Evolutionary conservation across 768 basidiomycete species (phyloP), one percentile per base, ranked within the genome.

Genomic region (Tylopilus sp.): DNA sequence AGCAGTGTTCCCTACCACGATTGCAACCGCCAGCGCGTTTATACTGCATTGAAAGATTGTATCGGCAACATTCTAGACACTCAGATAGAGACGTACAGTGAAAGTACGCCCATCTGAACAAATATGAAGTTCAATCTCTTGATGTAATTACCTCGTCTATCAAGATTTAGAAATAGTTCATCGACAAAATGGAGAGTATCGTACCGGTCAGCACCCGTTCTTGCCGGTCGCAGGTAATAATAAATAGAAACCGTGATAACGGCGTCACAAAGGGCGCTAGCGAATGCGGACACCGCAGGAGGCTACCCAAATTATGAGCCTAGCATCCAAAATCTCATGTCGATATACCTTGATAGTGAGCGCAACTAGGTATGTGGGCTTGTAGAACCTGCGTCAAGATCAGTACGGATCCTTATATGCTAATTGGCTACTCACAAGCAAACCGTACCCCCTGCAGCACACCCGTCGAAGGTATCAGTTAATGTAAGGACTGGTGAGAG

Each of bases 221-320:
- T 37, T 25, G 24, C 46, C 19, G 46, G 34, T 16, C 12, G 46
- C 34, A 37, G 26, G n/a, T 48, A 37, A 48, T 36, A 43, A 43
- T 41, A 41, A 24, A 41, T 41, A 25, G 24, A 41, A n/a, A 8
- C 3, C 1, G 61, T 68, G 47, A 65, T 65, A 44, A 50, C 6
- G 11, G 36, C 42, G 48, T 65, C 63, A 22, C 65, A 67, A 21
- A 55, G 2, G 17, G 65, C 56, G 21, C 61, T 57, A 8, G 59
- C 44, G 17, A 63, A 2, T n/a, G 55, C 50, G 6, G 48, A 30
- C 17, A 56, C 8, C n/a, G 56, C 36, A 26, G 30, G 6, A 33
- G 22, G 52, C 65, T 66, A 37, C 6, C 14, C 17, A 3, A 3
- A 6, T 41, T 8, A 22, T 46, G 16, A 50, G 30, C 14, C n/a